phyloP scores from a whole-genome alignment of 2,329 filamentous ascomycete genomes.

The Teratosphaeria destructans region DNA sequence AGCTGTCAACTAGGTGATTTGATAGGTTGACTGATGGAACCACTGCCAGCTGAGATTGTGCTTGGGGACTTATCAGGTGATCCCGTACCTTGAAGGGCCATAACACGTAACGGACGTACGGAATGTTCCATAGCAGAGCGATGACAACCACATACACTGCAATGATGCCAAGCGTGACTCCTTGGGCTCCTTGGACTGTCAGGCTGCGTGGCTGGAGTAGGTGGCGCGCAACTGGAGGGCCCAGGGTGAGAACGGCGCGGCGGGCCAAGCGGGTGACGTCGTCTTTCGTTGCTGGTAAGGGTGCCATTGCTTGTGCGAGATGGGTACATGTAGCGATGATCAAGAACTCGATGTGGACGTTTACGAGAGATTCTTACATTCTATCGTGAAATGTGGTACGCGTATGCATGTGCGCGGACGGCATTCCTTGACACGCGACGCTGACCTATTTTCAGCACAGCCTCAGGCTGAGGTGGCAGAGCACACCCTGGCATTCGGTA shows the following conservation, averaged over 20 bases:
- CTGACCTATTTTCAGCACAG: neutral
- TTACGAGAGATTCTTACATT: neutral
- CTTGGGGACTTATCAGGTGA: too few relatives aligned
- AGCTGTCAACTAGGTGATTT: too few relatives aligned
- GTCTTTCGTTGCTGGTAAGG: neutral
- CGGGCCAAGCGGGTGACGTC: neutral
- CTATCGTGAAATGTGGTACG: neutral
- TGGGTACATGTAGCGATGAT: neutral
- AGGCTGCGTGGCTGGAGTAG: conserved; percentile 43
- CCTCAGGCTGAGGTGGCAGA: neutral
- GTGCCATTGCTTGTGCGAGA: neutral
- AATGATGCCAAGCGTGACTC: conserved; percentile 61
- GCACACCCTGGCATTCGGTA: neutral
- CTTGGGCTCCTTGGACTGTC: conserved; percentile 56
- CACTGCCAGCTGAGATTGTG: too few relatives aligned
- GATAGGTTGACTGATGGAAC: too few relatives aligned
- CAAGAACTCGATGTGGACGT: neutral
- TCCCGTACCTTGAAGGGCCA: conserved; percentile 66
- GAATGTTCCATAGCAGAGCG: conserved; percentile 68
- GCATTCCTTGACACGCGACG: neutral
- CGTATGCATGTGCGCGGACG: neutral
- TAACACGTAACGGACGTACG: conserved; percentile 61
- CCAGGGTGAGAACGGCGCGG: neutral
- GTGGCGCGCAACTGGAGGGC: neutral
- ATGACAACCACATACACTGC: conserved; percentile 62